Evolutionary conservation across 257 asterid genomes (phyloP).

Genomic region (Buddleja alternifolia): DNA sequence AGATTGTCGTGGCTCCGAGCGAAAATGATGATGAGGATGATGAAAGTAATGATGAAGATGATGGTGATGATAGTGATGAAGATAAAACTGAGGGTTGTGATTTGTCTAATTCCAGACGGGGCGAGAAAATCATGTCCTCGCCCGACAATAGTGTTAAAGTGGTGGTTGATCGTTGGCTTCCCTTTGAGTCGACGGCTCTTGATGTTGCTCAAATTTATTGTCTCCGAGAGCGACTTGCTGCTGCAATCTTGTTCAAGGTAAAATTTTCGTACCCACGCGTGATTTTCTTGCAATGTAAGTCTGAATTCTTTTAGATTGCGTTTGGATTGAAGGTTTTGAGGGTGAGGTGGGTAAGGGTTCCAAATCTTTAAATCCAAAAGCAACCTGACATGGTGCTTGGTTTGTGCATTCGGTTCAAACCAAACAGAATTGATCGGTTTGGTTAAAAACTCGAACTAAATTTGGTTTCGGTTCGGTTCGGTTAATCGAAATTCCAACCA

Average conservation of each 20-base stretch:
- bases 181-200: constrained; percentile 73
- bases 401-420: too few relatives aligned
- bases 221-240: constrained; percentile 81
- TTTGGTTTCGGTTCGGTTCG: too few relatives aligned
- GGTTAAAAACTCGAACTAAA: too few relatives aligned
- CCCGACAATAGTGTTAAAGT: constrained; percentile 72
- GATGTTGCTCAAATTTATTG: constrained; percentile 95
- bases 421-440: too few relatives aligned
- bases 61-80: constrained; percentile 42
- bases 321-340: too few relatives aligned
- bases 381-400: too few relatives aligned
- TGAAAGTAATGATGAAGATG: constrained; percentile 47
- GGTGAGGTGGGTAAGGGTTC: too few relatives aligned
- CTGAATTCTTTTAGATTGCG: neutral
- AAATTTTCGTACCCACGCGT: neutral
- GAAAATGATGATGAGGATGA: constrained; percentile 51
- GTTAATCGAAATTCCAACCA: too few relatives aligned
- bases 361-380: too few relatives aligned
- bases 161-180: constrained; percentile 77
- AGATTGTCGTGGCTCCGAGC: constrained; percentile 73
- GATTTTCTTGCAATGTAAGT: neutral
- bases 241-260: constrained; percentile 78
- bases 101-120: constrained; percentile 32
- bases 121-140: constrained; percentile 65
- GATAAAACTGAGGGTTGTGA: constrained; percentile 32